Conservation (phyloP, 352 stramenopile genomes). For the Phytophthora hybrid region DNA sequence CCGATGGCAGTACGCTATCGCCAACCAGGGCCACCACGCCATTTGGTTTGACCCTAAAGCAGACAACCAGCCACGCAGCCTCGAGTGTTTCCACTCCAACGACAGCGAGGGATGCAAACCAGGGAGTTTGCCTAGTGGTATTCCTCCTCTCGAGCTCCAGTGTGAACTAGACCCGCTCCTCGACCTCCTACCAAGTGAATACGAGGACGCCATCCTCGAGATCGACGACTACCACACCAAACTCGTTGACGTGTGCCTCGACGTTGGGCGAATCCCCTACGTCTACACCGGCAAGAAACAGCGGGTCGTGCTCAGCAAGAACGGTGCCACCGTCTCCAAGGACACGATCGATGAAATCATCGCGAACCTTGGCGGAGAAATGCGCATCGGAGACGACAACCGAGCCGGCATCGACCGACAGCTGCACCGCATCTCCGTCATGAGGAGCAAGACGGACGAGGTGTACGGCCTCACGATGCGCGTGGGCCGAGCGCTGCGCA, state of each 20-base stretch:
- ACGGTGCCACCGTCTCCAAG: constrained; percentile 38
- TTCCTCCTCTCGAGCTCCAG: background rate
- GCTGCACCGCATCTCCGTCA: constrained; percentile 85
- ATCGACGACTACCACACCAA: constrained; percentile 31
- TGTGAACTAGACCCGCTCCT: constrained; percentile 52
- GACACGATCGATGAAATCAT: constrained; percentile 70
- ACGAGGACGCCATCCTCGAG: constrained; percentile 29
- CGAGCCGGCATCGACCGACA: constrained; percentile 72
- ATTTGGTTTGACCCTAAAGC: constrained; percentile 35
- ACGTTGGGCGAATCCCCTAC: constrained; percentile 42
- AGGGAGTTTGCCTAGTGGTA: too few species aligned
- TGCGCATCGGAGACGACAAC: constrained; percentile 81
- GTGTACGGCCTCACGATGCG: constrained; percentile 81
- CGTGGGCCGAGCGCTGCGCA: constrained; percentile 68
- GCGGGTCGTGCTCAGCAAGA: constrained; percentile 36
- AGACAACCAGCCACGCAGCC: constrained; percentile 25
- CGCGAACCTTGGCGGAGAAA: constrained; percentile 44
- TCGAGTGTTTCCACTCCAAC: constrained; percentile 23
- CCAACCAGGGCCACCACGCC: background rate
- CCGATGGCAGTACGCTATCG: constrained; percentile 20
- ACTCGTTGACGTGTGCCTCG: constrained; percentile 54
- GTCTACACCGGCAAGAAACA: constrained; percentile 44
- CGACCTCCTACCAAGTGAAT: constrained; percentile 36
- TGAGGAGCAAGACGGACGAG: constrained; percentile 60
- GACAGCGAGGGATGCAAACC: background rate